Evolutionary conservation across 225 moss, liverwort and hornwort species (phyloP), one percentile per base, ranked within the genome.

Genomic region (Antitrichia curtipendula): DNA sequence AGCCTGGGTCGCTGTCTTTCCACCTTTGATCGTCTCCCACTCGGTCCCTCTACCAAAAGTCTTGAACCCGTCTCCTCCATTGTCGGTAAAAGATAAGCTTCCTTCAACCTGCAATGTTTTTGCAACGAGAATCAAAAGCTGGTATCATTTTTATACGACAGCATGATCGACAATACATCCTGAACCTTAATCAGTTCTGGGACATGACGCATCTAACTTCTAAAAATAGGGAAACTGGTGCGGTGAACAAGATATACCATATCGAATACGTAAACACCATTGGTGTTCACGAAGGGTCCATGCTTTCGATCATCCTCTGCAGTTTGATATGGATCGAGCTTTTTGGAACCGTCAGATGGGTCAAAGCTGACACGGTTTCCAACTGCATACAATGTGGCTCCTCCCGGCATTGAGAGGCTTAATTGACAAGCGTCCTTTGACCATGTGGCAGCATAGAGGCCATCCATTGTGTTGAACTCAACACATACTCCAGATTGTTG

Each of bases 391-490:
- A 99, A 78, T 54, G 92, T 92, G 43, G 91, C 95, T 66, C 94
- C 95, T 80, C 91, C 94, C 20, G 98, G 98, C 92, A 97, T 94
- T 80, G 95, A 72, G 8, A 99, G 89, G 86, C 94, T 97, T 61
- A 99, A 81, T 89, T 94, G 95, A 63, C 90, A 87, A 78, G 83
- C 90, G 50, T 92, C 90, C 74, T 91, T 93, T 9, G 98, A 95
- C 97, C 98, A 99, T 60, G 97, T 94, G 41, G 92, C 95, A 84
- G 85, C 95, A 53, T 99, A 99, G 32, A 92, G 89, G 53, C 97
- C 98, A 85, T 97, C 97, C 12, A 78, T 8, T 40, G 96, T 99
- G 31, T 89, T 88, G 85, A 99, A 95, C 83, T 99, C 96, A 76
- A 97, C 93, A 60, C 95, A 97, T 23, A 99, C 92, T 60, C 98